Conservation (phyloP, 1,284 basidiomycete species). For the Uromyces viciae-fabae region DNA sequence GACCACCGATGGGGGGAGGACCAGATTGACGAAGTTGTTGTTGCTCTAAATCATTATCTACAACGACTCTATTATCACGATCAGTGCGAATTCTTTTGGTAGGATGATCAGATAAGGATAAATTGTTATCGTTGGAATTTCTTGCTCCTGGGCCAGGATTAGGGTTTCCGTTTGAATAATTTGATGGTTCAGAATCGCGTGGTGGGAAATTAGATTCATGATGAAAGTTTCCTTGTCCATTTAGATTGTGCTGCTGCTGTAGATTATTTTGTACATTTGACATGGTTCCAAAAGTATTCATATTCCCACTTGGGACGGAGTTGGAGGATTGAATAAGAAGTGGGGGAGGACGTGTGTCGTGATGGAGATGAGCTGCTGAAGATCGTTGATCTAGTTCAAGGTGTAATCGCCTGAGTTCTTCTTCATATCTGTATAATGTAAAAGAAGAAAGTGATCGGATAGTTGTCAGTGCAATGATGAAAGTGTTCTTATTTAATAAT, state of each 20-base stretch:
- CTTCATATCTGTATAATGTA: constrained; percentile 38
- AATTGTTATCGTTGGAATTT: not conserved
- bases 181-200: not conserved
- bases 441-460: not conserved
- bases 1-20: not conserved
- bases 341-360: constrained; percentile 25
- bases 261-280: not conserved
- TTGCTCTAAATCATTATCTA: not conserved
- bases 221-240: not conserved
- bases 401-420: constrained; percentile 36
- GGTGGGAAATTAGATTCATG: not conserved
- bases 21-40: not conserved
- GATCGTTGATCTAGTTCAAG: constrained; percentile 36
- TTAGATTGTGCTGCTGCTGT: not conserved
- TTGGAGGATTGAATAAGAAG: constrained; percentile 1
- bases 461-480: no score
- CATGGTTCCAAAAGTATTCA: not conserved
- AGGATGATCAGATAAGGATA: constrained; percentile 21
- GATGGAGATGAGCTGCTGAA: constrained; percentile 7
- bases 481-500: no score
- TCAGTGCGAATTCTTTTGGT: constrained; percentile 35
- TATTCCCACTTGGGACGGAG: not conserved
- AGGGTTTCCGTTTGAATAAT: not conserved
- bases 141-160: not conserved
- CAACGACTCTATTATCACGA: not conserved